Evolutionary conservation across 1,139 yeast genomes (phyloP).

Genomic region (Pichia cactophila): DNA sequence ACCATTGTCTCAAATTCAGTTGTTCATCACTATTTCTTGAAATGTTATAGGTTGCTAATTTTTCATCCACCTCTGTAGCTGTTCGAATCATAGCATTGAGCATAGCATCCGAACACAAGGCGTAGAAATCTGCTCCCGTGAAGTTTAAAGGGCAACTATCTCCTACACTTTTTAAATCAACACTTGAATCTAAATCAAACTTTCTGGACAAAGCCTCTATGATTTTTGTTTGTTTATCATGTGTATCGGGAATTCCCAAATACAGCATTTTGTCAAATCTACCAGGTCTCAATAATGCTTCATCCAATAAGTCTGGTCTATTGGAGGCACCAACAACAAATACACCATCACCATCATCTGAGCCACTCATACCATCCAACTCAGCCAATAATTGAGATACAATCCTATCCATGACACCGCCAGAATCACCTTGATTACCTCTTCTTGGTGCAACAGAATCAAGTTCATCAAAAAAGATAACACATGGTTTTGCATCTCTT

Average conservation of each 20-base stretch:
- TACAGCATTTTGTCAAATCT: constrained; percentile 92
- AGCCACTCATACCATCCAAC: constrained; percentile 89
- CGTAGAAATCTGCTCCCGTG: constrained; percentile 97
- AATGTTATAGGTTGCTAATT: constrained; percentile 47
- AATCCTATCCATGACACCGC: constrained; percentile 97
- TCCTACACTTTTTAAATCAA: constrained; percentile 57
- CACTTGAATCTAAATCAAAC: constrained; percentile 54
- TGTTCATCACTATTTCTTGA: constrained; percentile 30
- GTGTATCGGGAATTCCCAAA: constrained; percentile 85
- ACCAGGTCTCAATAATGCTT: constrained; percentile 90
- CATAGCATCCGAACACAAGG: constrained; percentile 91
- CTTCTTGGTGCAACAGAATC: constrained; percentile 98
- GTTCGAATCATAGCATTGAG: constrained; percentile 89
- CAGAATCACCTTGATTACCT: constrained; percentile 97
- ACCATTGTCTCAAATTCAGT: constrained; percentile 76
- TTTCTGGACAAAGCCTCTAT: constrained; percentile 85
- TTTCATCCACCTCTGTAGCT: constrained; percentile 67
- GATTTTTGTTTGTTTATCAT: constrained; percentile 80
- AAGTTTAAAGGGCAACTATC: constrained; percentile 74
- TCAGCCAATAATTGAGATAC: constrained; percentile 93
- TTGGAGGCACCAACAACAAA: constrained; percentile 97
- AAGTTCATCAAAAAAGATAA: constrained; percentile 91
- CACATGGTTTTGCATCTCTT: constrained; percentile 95
- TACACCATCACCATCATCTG: constrained; percentile 66
- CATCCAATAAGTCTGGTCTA: constrained; percentile 89